These are phyloP conservation scores for Lachnellula cervina DNA, from an alignment of 2,329 filamentous ascomycete genomes.

Conservation along the genomic window DNA sequence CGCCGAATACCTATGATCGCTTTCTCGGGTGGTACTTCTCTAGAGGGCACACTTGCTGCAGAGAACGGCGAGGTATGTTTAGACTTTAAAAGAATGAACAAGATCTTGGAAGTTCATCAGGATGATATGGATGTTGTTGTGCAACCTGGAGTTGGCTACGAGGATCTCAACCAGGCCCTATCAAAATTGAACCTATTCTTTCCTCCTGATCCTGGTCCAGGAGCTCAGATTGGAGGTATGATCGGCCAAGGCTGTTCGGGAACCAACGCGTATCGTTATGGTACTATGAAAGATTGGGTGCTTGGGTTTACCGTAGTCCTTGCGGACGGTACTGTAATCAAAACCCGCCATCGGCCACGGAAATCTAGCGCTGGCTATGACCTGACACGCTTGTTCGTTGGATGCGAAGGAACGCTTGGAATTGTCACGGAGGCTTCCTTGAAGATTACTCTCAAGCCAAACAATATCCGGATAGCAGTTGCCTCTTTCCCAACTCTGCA, in stretches of 20 bases:
- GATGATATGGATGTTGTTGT: conserved; percentile 90
- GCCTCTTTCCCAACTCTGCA: conserved; percentile 72
- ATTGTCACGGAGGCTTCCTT: conserved; percentile 80
- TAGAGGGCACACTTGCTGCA: conserved; percentile 86
- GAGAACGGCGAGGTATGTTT: conserved; percentile 82
- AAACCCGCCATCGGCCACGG: conserved; percentile 67
- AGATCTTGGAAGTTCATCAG: conserved; percentile 71
- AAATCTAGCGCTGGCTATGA: conserved; percentile 83
- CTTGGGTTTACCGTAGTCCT: conserved; percentile 77
- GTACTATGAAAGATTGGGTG: conserved; percentile 86
- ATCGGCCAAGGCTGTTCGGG: conserved; percentile 72
- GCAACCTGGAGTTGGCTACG: conserved; percentile 84
- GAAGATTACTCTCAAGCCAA: conserved; percentile 70
- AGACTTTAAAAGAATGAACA: conserved; percentile 82
- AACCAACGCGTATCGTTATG: conserved; percentile 75
- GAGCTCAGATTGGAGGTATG: conserved; percentile 76
- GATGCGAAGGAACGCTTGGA: conserved; percentile 75
- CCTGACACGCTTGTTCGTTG: conserved; percentile 71
- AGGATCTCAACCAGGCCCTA: conserved; percentile 69
- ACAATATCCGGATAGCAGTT: conserved; percentile 70
- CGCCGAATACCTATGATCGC: conserved; percentile 75
- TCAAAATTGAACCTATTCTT: conserved; percentile 76
- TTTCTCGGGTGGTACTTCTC: conserved; percentile 70
- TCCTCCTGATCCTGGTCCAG: conserved; percentile 70
- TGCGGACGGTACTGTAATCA: conserved; percentile 72